These are phyloP conservation scores for Malassezia sympodialis DNA, from an alignment of 1,284 basidiomycete genomes.

Conservation along the genomic window DNA sequence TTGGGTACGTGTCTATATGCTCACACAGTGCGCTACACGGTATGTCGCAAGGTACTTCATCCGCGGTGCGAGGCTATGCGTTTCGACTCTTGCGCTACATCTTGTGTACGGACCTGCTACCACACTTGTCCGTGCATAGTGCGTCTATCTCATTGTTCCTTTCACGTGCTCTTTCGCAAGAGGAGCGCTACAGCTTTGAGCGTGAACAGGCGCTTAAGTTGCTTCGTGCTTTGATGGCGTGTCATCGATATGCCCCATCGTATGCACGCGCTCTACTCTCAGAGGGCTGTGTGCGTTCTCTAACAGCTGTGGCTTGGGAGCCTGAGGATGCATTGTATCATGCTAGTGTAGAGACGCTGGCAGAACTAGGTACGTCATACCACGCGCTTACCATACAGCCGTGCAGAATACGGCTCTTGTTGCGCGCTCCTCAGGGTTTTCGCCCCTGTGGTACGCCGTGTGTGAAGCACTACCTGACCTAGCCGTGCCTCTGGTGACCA, in stretches of 20 bases:
- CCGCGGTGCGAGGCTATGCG: slow-evolving; percentile 2
- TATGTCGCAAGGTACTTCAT: background rate
- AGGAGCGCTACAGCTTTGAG: slow-evolving; percentile 52
- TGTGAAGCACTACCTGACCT: slow-evolving; percentile 80
- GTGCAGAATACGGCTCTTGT: slow-evolving; percentile 77
- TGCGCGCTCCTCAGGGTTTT: slow-evolving; percentile 68
- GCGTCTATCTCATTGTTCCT: background rate
- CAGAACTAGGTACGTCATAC: slow-evolving; percentile 66
- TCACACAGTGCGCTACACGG: slow-evolving; percentile 2
- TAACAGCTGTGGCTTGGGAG: slow-evolving; percentile 87
- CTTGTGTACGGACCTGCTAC: background rate
- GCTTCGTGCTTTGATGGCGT: slow-evolving; percentile 63
- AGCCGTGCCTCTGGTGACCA: slow-evolving; percentile 68
- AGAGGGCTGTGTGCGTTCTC: slow-evolving; percentile 55
- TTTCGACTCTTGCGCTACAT: slow-evolving; percentile 3
- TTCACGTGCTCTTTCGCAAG: background rate
- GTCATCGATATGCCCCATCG: slow-evolving; percentile 52
- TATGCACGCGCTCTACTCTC: slow-evolving; percentile 41
- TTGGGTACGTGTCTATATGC: background rate
- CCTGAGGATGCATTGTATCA: slow-evolving; percentile 76
- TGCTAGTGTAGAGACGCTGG: slow-evolving; percentile 76
- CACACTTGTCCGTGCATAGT: background rate
- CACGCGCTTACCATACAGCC: slow-evolving; percentile 47
- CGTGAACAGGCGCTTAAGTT: slow-evolving; percentile 91
- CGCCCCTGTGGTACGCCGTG: slow-evolving; percentile 74